Base-by-base conservation (phyloP, 2,329 filamentous ascomycete species). In the Cordyceps cicadae region DNA sequence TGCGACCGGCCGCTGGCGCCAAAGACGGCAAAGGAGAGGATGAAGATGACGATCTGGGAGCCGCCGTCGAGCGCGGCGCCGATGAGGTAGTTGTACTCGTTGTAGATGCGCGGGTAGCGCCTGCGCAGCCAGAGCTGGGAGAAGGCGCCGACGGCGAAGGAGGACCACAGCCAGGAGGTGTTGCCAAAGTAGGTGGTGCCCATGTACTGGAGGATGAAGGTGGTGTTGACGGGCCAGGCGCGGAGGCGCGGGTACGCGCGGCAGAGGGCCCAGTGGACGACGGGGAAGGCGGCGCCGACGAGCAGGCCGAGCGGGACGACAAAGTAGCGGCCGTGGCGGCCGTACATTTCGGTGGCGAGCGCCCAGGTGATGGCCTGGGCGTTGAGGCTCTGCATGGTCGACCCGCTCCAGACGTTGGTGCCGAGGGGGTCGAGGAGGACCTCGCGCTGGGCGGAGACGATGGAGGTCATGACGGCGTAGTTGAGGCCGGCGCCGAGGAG, bases 331-430 rank as follows among this genome's bases (percentile, higher is more conserved):
- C 67, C 68, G 15, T 71, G 73, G 29, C 74, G 63, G 50, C 68
- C 71, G 66, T 77, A 79, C 64, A 80, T 70, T n/a, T 75, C 66
- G 46, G 73, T 70, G 6, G 76, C 73, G n/a, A 78, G 67, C 3
- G 68, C 60, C 68, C 68, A 69, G 0, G 68, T 67, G 6, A 67
- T 65, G 1, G 68, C 67, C 24, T 66, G 62, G 0, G 76, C 72
- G 62, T 81, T 81, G 68, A 74, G 73, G 5, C 70, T 70, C 64
- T 81, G 78, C 9, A 81, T 71, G n/a, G 72, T 72, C 1, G 77
- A 74, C 17, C 79, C 78, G 29, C 74, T 77, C 78, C 79, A 81
- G 48, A 78, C 74, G 62, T 74, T 75, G 54, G 70, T 74, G 0
- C 67, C 78, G 52, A 77, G 65, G 8, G 76, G 71, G 21, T 73